These are phyloP conservation scores for Suhomyces ambrosiae DNA, from an alignment of 1,139 yeast species.

Conservation along the genomic window DNA sequence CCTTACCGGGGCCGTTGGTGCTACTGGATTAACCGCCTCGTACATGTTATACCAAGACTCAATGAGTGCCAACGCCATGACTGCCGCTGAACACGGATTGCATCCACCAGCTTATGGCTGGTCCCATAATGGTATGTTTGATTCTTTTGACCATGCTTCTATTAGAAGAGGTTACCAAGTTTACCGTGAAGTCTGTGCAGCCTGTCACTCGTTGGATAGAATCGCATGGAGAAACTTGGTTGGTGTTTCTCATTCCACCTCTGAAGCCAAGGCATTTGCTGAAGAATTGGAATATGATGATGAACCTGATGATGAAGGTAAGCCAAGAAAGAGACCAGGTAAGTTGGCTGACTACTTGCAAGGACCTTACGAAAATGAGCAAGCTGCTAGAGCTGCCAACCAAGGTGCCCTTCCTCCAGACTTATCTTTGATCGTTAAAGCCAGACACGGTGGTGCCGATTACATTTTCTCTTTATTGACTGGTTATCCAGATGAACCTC, in stretches of 20 bases:
- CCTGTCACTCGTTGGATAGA: slow-evolving; percentile 96
- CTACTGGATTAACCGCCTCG: slow-evolving; percentile 70
- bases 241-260: slow-evolving; percentile 91
- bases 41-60: slow-evolving; percentile 78
- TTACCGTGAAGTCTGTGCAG: slow-evolving; percentile 98
- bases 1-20: slow-evolving; percentile 66
- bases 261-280: slow-evolving; percentile 91
- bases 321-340: slow-evolving; percentile 98
- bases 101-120: slow-evolving; percentile 93
- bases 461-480: slow-evolving; percentile 93
- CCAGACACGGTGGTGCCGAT: slow-evolving; percentile 98
- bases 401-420: slow-evolving; percentile 99
- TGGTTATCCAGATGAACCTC: slow-evolving; percentile 98
- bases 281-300: slow-evolving; percentile 98
- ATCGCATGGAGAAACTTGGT: slow-evolving; percentile 98
- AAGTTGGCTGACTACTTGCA: slow-evolving; percentile 95
- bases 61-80: slow-evolving; percentile 90
- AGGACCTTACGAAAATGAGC: slow-evolving; percentile 94
- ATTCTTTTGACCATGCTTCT: slow-evolving; percentile 92
- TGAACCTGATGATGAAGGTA: slow-evolving; percentile 99
- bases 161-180: slow-evolving; percentile 99
- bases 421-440: slow-evolving; percentile 94
- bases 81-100: slow-evolving; percentile 98
- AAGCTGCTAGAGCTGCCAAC: slow-evolving; percentile 99
- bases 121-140: slow-evolving; percentile 93